phyloP scores from a whole-genome alignment of 495 filamentous ascomycete species.

The Hapsidospora chrysogenum region DNA sequence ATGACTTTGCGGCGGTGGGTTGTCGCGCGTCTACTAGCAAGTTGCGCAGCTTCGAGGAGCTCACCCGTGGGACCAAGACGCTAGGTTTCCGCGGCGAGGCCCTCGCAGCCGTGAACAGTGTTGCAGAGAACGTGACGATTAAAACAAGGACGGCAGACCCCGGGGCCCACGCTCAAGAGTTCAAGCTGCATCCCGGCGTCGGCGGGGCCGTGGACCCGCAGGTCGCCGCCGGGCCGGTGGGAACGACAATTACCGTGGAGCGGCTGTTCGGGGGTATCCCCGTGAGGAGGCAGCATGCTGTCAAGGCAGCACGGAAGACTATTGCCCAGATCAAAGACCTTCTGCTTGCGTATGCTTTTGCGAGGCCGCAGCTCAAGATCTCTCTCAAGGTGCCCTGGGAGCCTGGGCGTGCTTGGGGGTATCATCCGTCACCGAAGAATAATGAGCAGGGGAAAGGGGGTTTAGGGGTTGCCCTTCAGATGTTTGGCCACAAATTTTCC shows the following conservation, averaged over 20 bases:
- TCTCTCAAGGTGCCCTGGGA: slow-evolving; percentile 50
- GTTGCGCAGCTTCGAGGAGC: slow-evolving; percentile 52
- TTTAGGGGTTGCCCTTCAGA: slow-evolving; percentile 55
- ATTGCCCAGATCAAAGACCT: slow-evolving; percentile 47
- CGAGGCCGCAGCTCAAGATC: slow-evolving; percentile 45
- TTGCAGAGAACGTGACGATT: slow-evolving; percentile 47
- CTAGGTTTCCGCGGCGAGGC: slow-evolving; percentile 85
- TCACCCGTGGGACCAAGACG: slow-evolving; percentile 48
- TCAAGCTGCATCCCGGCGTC: slow-evolving; percentile 16
- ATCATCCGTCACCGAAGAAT: too few relatives aligned
- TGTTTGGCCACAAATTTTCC: too few relatives aligned
- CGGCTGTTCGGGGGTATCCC: slow-evolving; percentile 56
- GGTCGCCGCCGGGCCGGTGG: slow-evolving; percentile 46
- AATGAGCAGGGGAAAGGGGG: too few relatives aligned
- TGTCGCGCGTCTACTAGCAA: slow-evolving; percentile 74
- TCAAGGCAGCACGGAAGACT: slow-evolving; percentile 45
- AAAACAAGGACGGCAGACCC: slow-evolving; percentile 60
- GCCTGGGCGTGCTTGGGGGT: too few relatives aligned
- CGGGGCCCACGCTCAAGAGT: slow-evolving; percentile 30
- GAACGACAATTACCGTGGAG: slow-evolving; percentile 57
- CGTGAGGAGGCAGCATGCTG: slow-evolving; percentile 49
- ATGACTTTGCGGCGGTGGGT: slow-evolving; percentile 53
- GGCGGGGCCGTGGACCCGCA: slow-evolving; percentile 25
- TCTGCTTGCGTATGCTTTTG: slow-evolving; percentile 60
- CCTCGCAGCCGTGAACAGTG: slow-evolving; percentile 51